Base-by-base conservation (phyloP, 2,329 filamentous ascomycete genomes). In the Aspergillus felis region DNA sequence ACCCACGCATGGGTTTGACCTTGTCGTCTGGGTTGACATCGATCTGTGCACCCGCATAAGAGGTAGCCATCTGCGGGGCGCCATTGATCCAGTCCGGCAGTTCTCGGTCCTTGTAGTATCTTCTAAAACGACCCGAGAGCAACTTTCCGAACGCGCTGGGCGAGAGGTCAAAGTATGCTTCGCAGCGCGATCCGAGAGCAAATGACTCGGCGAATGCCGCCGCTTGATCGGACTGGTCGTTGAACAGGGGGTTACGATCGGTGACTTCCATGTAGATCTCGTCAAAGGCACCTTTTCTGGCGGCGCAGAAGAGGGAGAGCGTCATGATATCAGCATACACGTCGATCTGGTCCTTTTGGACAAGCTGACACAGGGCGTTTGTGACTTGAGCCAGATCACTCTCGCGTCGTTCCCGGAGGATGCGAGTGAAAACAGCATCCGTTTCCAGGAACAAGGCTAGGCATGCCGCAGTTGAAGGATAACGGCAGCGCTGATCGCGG, bases 171-270 rank as follows among this genome's bases (percentile, higher is more conserved):
- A 87, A 85, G 64, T 86, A 87, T 0, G 81, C 77, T 58, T 86
- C 83, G 64, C 85, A 87, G 54, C 84, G 81, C 3, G 84, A 87
- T 1, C 85, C 85, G 1, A 87, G 74, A 0, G 84, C 84, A 70
- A 85, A 87, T 0, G 85, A 79, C 66, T 87, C 85, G 0, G 84
- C 81, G 63, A 87, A 87, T 6, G 83, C 83, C 32, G 84, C 84
- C 14, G 84, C 84, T 67, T 87, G 85, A 56, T 87, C 85, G 1
- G 83, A 76, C 56, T 85, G 84, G 22, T 81, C 77, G 54, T 85
- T 82, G 68, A 85, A 85, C 9, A 86, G 73, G 0, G 84, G 84
- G 63, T 85, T 86, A 7, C 84, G 77, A 64, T 87, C 84, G 0
- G 82, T 84, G 1, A 85, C 82, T 67, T 87, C 84, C 12, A 84